Percentiles rank a stretch among this genome's conserved stretches.
These are phyloP conservation scores for Viola pubescens DNA, from an alignment of 441 rosid genomes.

Conservation along the genomic window DNA sequence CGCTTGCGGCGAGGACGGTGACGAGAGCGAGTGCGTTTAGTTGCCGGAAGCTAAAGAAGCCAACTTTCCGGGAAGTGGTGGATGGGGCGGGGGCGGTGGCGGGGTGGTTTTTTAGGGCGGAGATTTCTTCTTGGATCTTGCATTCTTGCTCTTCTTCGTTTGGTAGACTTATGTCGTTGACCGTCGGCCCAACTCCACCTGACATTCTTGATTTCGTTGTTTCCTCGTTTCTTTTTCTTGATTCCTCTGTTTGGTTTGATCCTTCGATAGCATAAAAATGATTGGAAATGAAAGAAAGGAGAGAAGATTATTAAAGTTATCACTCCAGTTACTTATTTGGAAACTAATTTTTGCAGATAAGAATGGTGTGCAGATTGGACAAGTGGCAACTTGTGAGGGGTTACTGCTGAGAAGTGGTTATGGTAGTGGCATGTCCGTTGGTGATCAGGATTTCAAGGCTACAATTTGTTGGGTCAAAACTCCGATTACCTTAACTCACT, in stretches of 20 bases:
- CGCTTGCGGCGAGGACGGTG: slow-evolving; percentile 51
- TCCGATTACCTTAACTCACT: no score
- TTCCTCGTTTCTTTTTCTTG: not conserved
- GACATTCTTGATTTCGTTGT: slow-evolving; percentile 35
- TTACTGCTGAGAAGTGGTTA: slow-evolving; percentile 2
- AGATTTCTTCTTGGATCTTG: slow-evolving; percentile 13
- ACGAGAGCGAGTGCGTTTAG: slow-evolving; percentile 55
- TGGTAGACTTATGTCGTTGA: slow-evolving; percentile 42
- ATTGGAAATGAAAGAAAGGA: not conserved
- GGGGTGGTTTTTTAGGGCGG: slow-evolving; percentile 14
- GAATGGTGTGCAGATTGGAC: slow-evolving; percentile 11
- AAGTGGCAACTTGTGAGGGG: slow-evolving; percentile 17
- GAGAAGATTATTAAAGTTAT: not conserved
- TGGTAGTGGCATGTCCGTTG: no score
- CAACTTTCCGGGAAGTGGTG: slow-evolving; percentile 3
- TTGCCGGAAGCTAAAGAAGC: slow-evolving; percentile 43
- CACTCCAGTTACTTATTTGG: no score
- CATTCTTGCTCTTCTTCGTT: slow-evolving; percentile 26
- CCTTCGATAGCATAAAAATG: not conserved
- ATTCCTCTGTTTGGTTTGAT: no score
- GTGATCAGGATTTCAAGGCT: no score
- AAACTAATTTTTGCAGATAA: no score
- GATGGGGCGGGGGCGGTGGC: slow-evolving; percentile 6
- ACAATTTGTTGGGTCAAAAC: no score
- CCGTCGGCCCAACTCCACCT: slow-evolving; percentile 66